Evolutionary conservation across 768 basidiomycete species (phyloP).

Genomic region (Tulasnella sp.): DNA sequence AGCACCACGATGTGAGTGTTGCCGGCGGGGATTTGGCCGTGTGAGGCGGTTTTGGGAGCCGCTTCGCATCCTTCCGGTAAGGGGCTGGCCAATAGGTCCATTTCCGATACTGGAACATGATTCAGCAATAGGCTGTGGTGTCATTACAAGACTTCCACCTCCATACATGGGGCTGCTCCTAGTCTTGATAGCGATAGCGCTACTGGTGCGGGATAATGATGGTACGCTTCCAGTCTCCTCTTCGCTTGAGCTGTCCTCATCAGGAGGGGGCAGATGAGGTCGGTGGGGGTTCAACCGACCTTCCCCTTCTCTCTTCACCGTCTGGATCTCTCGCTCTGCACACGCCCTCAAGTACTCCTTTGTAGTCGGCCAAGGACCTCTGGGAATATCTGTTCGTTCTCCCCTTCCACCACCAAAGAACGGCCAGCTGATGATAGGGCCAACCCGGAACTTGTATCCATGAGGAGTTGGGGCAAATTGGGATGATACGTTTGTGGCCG

Average conservation of each 20-base stretch:
- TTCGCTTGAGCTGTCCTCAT: conserved; percentile 2
- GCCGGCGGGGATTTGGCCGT: conserved; percentile 11
- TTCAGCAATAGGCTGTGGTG: too few species aligned
- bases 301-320: conserved; percentile 67
- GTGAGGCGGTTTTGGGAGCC: background rate
- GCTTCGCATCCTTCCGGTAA: conserved; percentile 15
- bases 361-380: conserved; percentile 66
- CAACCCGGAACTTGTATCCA: conserved; percentile 41
- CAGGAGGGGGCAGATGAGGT: conserved; percentile 66
- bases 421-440: conserved; percentile 81
- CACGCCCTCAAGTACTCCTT: conserved; percentile 54
- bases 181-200: conserved; percentile 1
- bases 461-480: background rate
- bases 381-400: conserved; percentile 56
- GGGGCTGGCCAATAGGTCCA: background rate
- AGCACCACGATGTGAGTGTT: conserved; percentile 11
- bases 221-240: conserved; percentile 7
- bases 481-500: background rate
- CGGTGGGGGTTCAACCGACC: conserved; percentile 60
- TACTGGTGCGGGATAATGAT: background rate
- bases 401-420: conserved; percentile 82
- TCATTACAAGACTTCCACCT: background rate
- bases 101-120: too few species aligned
- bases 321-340: conserved; percentile 54
- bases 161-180: background rate